phyloP scores from a whole-genome alignment of 352 stramenopile genomes.

The Pythium volutum region DNA sequence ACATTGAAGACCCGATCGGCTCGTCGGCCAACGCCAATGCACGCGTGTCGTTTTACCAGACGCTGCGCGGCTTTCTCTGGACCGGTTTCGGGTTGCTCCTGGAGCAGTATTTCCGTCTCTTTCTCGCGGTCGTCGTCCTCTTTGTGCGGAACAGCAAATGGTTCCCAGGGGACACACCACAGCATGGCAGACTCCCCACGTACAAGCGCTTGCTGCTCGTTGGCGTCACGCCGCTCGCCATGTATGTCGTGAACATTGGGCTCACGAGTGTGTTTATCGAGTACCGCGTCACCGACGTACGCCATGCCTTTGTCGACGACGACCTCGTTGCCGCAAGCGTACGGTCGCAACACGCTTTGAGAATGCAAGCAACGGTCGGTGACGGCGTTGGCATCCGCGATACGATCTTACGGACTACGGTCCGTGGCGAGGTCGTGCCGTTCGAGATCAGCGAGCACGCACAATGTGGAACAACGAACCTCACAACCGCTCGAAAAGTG shows the following conservation, averaged over 20 bases:
- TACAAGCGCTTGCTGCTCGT: conserved; percentile 34
- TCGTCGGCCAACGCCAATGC: conserved; percentile 29
- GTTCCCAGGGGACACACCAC: conserved; percentile 26
- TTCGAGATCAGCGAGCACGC: conserved; percentile 30
- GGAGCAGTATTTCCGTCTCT: conserved; percentile 32
- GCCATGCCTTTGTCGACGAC: conserved; percentile 29
- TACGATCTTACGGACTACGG: conserved; percentile 29
- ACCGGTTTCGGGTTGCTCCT: conserved; percentile 27
- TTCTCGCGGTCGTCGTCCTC: conserved; percentile 36
- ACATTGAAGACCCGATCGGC: conserved; percentile 30
- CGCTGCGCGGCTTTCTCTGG: conserved; percentile 37
- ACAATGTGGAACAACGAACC: conserved; percentile 18
- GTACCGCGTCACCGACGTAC: conserved; percentile 27
- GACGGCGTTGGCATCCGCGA: too few relatives aligned
- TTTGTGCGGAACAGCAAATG: conserved; percentile 36
- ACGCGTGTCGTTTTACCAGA: conserved; percentile 35
- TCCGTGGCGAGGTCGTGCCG: conserved; percentile 22
- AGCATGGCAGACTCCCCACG: conserved; percentile 7
- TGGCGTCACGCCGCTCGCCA: conserved; percentile 30
- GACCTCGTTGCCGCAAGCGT: conserved; percentile 26
- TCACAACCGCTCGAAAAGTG: conserved; percentile 8
- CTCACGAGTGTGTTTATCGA: conserved; percentile 44
- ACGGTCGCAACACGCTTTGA: background rate
- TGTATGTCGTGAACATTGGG: conserved; percentile 42
- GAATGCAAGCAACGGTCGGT: too few relatives aligned